These are phyloP conservation scores for Lasiodiplodia gonubiensis DNA, from an alignment of 2,329 filamentous ascomycete genomes.

Conservation along the genomic window DNA sequence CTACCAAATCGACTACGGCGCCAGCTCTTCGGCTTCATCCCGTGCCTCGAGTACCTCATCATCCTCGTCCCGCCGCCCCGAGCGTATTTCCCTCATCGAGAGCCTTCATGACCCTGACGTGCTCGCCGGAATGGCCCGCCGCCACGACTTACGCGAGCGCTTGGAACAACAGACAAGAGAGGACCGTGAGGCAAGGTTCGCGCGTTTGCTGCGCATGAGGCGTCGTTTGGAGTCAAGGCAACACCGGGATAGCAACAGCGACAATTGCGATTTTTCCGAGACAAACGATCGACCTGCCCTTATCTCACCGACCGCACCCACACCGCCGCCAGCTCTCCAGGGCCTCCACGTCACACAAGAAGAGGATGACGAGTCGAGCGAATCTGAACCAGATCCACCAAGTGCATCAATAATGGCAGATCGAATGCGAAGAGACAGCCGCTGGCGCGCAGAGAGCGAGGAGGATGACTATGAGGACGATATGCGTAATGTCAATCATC, in stretches of 20 bases:
- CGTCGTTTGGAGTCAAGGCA: constrained; percentile 24
- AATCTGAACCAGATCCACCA: constrained; percentile 44
- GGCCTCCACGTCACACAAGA: constrained; percentile 49
- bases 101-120: constrained; percentile 43
- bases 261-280: constrained; percentile 27
- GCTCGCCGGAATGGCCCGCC: constrained; percentile 33
- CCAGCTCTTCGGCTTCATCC: constrained; percentile 32
- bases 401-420: constrained; percentile 48
- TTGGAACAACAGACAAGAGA: constrained; percentile 18
- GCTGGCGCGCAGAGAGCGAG: constrained; percentile 45
- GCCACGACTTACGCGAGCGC: constrained; percentile 26
- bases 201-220: constrained; percentile 26
- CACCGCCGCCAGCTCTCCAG: constrained; percentile 21
- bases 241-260: constrained; percentile 3
- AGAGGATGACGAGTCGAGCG: constrained; percentile 33
- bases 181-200: constrained; percentile 24
- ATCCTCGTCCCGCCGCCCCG: constrained; percentile 38
- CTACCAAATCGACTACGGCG: constrained; percentile 71
- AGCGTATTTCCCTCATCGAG: constrained; percentile 43
- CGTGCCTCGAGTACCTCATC: constrained; percentile 36
- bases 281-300: constrained; percentile 8
- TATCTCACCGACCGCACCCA: constrained; percentile 22
- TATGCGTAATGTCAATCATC: constrained; percentile 40
- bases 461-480: constrained; percentile 47
- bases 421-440: constrained; percentile 45